Conservation (phyloP, 371 early-diverging fungal species). For the Apophysomyces trapeziformis region DNA sequence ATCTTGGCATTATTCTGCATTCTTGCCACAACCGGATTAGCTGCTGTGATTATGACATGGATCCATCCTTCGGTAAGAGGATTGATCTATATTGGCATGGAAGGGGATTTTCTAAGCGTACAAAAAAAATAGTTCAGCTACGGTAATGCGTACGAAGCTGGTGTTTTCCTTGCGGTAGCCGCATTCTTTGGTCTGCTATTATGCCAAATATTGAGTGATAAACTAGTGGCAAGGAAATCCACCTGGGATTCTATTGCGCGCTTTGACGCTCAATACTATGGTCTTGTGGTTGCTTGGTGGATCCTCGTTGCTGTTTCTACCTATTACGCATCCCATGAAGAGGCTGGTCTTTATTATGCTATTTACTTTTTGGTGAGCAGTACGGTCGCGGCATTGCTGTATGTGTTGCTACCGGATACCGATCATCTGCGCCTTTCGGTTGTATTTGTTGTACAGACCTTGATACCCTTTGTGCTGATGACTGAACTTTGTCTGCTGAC, state of each 20-base stretch:
- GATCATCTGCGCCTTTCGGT: conserved; percentile 23
- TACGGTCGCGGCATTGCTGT: conserved; percentile 34
- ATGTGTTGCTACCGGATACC: conserved; percentile 29
- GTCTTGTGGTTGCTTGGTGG: conserved; percentile 51
- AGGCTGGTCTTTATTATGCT: conserved; percentile 50
- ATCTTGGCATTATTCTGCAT: not conserved
- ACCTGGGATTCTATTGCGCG: conserved; percentile 18
- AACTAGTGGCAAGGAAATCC: conserved; percentile 16
- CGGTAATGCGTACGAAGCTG: conserved; percentile 25
- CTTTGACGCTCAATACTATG: conserved; percentile 12
- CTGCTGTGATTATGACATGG: not conserved
- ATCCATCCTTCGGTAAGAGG: conserved; percentile 1
- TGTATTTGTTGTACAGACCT: conserved; percentile 38
- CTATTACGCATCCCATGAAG: conserved; percentile 24
- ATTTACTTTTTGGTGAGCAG: conserved; percentile 45
- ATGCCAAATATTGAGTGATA: conserved; percentile 16
- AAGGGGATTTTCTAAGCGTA: not conserved
- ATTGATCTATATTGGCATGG: conserved; percentile 7
- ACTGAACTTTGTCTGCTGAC: conserved; percentile 41
- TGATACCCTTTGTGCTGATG: conserved; percentile 44
- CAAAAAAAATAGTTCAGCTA: not conserved
- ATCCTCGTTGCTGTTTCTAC: conserved; percentile 38
- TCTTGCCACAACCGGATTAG: not conserved
- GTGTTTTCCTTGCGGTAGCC: conserved; percentile 18
- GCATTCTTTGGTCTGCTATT: conserved; percentile 21